phyloP scores from a whole-genome alignment of 495 filamentous ascomycete species.

The Aspergillus coremiiformis region DNA sequence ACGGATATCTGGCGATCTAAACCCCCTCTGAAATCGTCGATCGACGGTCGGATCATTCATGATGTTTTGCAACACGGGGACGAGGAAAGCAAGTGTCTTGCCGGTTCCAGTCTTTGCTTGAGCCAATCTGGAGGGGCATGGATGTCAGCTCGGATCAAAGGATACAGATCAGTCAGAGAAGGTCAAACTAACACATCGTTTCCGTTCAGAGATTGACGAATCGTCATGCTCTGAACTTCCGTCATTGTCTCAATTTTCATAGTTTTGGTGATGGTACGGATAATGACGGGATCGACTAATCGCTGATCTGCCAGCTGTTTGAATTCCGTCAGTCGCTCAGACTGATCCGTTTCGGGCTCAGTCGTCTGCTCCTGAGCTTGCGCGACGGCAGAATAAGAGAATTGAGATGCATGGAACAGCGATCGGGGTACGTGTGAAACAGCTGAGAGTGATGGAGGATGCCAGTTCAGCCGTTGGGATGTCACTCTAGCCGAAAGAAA shows the following conservation, averaged over 20 bases:
- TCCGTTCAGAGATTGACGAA: constrained; percentile 68
- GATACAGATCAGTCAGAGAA: background rate
- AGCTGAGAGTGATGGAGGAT: constrained; percentile 15
- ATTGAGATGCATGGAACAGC: constrained; percentile 27
- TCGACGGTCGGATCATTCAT: constrained; percentile 48
- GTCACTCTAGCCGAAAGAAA: constrained; percentile 20
- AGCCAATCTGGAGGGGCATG: constrained; percentile 55
- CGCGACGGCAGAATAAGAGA: constrained; percentile 20
- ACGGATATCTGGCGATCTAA: constrained; percentile 58
- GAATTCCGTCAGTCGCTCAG: constrained; percentile 53
- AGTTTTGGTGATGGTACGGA: constrained; percentile 59
- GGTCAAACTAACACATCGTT: constrained; percentile 62
- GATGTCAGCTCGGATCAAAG: constrained; percentile 6
- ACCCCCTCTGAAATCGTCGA: constrained; percentile 22
- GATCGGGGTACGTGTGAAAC: constrained; percentile 20
- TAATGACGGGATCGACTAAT: constrained; percentile 56
- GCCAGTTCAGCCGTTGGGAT: constrained; percentile 26
- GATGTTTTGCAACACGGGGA: constrained; percentile 69
- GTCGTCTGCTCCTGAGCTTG: constrained; percentile 7
- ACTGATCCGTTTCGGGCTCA: constrained; percentile 10
- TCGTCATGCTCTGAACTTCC: constrained; percentile 79
- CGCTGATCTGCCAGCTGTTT: constrained; percentile 54
- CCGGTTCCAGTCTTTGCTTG: constrained; percentile 86
- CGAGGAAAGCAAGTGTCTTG: constrained; percentile 77
- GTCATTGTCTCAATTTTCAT: constrained; percentile 87